Evolutionary conservation across 352 stramenopile genomes (phyloP).

Genomic region (Thalassiosira hispida): DNA sequence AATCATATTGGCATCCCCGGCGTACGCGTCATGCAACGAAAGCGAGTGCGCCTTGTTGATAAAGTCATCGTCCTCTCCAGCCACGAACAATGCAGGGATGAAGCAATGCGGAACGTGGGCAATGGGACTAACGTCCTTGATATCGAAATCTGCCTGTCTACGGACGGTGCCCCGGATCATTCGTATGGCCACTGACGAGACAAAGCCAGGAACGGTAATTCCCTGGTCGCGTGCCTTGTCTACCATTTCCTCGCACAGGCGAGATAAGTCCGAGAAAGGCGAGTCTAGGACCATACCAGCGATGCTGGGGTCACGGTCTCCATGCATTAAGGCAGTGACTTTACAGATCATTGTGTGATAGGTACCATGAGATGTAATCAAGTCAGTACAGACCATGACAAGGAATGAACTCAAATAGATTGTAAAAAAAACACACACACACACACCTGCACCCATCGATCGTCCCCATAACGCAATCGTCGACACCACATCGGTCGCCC

Average conservation of each 20-base stretch:
- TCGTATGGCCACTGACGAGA: constrained; percentile 88
- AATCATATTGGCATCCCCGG: constrained; percentile 95
- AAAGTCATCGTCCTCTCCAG: constrained; percentile 92
- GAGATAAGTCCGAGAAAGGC: constrained; percentile 92
- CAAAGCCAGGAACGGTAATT: constrained; percentile 88
- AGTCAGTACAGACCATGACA: too few relatives aligned
- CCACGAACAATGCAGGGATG: constrained; percentile 92
- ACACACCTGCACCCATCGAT: constrained; percentile 92
- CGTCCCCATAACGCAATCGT: constrained; percentile 94
- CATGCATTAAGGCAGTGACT: constrained; percentile 91
- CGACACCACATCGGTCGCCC: constrained; percentile 86
- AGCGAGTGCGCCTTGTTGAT: constrained; percentile 59
- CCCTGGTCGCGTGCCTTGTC: constrained; percentile 90
- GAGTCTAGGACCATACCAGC: constrained; percentile 93
- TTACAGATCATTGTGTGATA: too few relatives aligned
- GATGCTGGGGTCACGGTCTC: constrained; percentile 93
- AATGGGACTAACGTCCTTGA: constrained; percentile 68
- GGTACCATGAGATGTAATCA: too few relatives aligned
- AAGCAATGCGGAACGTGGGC: constrained; percentile 89
- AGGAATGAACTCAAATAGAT: neutral
- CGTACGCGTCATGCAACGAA: constrained; percentile 87
- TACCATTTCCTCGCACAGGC: constrained; percentile 94
- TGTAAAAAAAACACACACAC: neutral
- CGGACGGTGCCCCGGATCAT: constrained; percentile 82
- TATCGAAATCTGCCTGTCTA: constrained; percentile 85